phyloP scores from a whole-genome alignment of 2,329 filamentous ascomycete species.

The Colletotrichum scovillei region DNA sequence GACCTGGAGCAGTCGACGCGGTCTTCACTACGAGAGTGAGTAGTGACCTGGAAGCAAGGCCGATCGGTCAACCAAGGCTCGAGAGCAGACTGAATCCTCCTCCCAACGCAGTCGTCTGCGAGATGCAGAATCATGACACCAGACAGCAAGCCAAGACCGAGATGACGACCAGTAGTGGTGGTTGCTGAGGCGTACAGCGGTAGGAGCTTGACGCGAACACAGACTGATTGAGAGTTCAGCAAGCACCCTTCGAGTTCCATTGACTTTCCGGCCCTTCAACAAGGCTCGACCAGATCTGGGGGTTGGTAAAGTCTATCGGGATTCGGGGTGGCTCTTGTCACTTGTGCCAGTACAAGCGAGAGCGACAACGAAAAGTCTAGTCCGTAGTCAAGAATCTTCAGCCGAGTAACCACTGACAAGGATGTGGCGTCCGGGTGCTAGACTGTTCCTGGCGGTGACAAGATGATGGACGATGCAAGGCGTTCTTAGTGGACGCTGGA shows the following conservation, averaged over 20 bases:
- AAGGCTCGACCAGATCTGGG: constrained; percentile 4
- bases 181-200: background rate
- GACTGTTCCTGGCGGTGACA: constrained; percentile 21
- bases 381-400: background rate
- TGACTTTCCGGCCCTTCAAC: constrained; percentile 11
- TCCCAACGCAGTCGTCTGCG: background rate
- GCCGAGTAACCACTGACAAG: constrained; percentile 13
- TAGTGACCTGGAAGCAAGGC: background rate
- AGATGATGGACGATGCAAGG: constrained; percentile 17
- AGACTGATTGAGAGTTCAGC: background rate
- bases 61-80: background rate
- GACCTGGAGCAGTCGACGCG: background rate
- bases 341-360: constrained; percentile 12
- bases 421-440: constrained; percentile 21
- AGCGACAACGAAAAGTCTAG: constrained; percentile 5
- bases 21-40: background rate
- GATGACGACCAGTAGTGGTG: background rate
- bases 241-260: background rate
- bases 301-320: constrained; percentile 17
- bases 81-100: background rate
- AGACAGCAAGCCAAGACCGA: background rate
- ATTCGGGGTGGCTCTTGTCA: background rate
- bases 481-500: background rate
- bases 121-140: background rate
- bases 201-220: background rate